Base-by-base conservation (phyloP, 768 basidiomycete genomes). In the Agrocybe praecox region DNA sequence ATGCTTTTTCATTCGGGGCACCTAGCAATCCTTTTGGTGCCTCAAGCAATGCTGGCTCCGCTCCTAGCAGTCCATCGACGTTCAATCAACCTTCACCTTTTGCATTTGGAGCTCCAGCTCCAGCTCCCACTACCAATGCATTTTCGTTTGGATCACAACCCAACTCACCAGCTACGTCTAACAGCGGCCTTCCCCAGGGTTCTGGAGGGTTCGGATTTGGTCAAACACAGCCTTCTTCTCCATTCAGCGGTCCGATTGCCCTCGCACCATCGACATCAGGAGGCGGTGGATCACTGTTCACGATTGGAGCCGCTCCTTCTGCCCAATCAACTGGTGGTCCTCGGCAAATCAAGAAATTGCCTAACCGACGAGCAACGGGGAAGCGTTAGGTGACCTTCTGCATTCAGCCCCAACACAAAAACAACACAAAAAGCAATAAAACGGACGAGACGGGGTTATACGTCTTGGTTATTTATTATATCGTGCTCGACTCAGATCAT, bases 81-180 rank as follows among this genome's bases (percentile, higher is more conserved):
- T 86, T 85, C 58, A 76, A 73, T 59, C 80, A 82, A 46, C 54
- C 74, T 4, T 67, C 80, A 0, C 66, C 75, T 1, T 86, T 86
- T 62, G 48, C 74, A 21, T 86, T 86, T 64, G 78, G 75, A 18
- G 59, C 74, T 19, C 65, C 79, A 7, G 55, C 78, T 4, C 62
- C 77, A 6, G 55, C 78, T 3, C 59, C 77, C 32, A 62, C 80
- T 15, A 55, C 67, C 3, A 66, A 61, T 49, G 64, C 72, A 1
- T 87, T 87, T 60, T 46, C 72, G 9, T 88, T 87, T 64, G 84
- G 80, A 19, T 74, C 80, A 34, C 85, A 85, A 61, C 85, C 86
- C 50, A 79, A 77, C 40, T 88, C 86, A 10, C 86, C 86, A 23
- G 84, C 80, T 45, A 70, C 71, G 52, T 71, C 61, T 22, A 74